Evolutionary conservation across 1,139 yeast genomes (phyloP).

Genomic region (Sugiyamaella japonica): DNA sequence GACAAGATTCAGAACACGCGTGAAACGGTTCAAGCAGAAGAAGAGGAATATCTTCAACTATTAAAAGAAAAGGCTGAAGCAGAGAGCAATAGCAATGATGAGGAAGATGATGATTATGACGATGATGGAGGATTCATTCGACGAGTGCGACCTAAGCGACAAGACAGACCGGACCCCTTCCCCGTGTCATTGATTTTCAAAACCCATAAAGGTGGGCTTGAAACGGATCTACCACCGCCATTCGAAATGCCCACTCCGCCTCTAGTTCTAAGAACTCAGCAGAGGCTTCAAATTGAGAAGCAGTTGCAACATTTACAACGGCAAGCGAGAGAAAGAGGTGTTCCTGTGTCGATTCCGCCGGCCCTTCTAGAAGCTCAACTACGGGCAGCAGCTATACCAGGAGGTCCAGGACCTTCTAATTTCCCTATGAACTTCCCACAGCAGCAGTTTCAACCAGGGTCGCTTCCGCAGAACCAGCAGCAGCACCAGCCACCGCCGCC

Average conservation of each 20-base stretch:
- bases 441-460: slow-evolving; percentile 7
- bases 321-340: slow-evolving; percentile 4
- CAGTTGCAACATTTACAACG: slow-evolving; percentile 15
- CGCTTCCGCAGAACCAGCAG: slow-evolving; percentile 4
- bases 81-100: slow-evolving; percentile 16
- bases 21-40: slow-evolving; percentile 22
- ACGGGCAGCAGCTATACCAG: slow-evolving; percentile 3
- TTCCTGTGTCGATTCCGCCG: slow-evolving; percentile 7
- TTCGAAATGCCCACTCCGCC: slow-evolving; percentile 32
- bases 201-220: slow-evolving; percentile 32
- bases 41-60: slow-evolving; percentile 19
- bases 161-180: slow-evolving; percentile 16
- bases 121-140: slow-evolving; percentile 14
- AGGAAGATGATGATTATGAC: slow-evolving; percentile 14
- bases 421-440: not conserved
- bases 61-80: slow-evolving; percentile 18
- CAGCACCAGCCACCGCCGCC: slow-evolving; percentile 5
- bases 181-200: slow-evolving; percentile 21
- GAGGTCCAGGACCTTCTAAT: not conserved
- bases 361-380: not conserved
- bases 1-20: slow-evolving; percentile 19
- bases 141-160: slow-evolving; percentile 12
- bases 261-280: slow-evolving; percentile 17
- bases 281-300: slow-evolving; percentile 8
- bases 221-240: slow-evolving; percentile 26